Conservation (phyloP, 768 basidiomycete species). For the Lentinula guzmanii region DNA sequence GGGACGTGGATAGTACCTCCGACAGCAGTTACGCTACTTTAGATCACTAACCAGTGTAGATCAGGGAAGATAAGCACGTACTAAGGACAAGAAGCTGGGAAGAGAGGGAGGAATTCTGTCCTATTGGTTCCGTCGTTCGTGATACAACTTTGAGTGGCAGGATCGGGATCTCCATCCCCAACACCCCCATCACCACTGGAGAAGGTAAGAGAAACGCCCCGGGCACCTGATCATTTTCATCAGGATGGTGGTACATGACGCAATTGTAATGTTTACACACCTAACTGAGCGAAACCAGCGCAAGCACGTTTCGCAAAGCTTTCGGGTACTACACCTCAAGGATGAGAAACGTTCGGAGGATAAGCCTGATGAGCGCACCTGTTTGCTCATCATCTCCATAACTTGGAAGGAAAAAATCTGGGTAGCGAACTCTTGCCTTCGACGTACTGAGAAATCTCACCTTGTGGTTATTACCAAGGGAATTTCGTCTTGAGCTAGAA, state of each 20-base stretch:
- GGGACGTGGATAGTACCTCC: conserved; percentile 37
- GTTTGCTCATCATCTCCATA: conserved; percentile 73
- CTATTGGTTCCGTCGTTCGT: conserved; percentile 53
- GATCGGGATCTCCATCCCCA: conserved; percentile 53
- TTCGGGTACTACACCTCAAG: conserved; percentile 39
- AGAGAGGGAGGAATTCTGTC: conserved; percentile 48
- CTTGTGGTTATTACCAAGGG: conserved; percentile 60
- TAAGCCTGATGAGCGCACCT: conserved; percentile 28
- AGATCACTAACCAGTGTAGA: neutral
- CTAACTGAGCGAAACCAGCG: conserved; percentile 55
- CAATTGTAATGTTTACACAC: conserved; percentile 21
- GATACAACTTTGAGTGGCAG: conserved; percentile 45
- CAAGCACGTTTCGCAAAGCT: conserved; percentile 57
- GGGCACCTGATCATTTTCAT: conserved; percentile 35
- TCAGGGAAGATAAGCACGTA: neutral
- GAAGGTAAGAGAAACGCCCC: conserved; percentile 61
- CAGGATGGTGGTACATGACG: neutral
- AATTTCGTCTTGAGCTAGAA: conserved; percentile 37
- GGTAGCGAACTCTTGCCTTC: neutral
- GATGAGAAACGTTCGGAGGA: neutral
- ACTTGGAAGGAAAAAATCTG: conserved; percentile 19
- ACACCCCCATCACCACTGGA: conserved; percentile 67
- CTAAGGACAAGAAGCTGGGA: conserved; percentile 48
- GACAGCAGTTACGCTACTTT: conserved; percentile 28
- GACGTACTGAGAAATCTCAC: neutral